Evolutionary conservation across 2,329 filamentous ascomycete species (phyloP), one percentile per base, ranked within the genome.

Genomic region (Domatiomyces globalis): DNA sequence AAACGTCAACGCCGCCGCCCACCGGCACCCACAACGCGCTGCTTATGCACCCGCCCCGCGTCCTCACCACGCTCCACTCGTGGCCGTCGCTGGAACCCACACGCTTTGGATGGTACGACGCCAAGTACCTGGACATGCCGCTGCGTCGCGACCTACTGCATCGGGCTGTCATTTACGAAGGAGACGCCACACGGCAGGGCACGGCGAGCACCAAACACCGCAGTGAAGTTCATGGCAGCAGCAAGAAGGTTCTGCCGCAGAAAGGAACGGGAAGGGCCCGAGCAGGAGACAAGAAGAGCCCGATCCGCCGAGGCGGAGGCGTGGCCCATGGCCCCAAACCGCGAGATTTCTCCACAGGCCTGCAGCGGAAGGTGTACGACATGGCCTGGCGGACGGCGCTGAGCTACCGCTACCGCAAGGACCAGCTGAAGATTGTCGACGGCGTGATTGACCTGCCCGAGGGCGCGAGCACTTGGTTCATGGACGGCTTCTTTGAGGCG

Each of bases 361-460:
- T 98, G 51, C 88, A 84, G 61, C 77, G 78, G 65, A 96, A 96
- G 73, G 80, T 95, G 46, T 98, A 98, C 72, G 89, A 96, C 69
- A 76, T 94, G 61, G 92, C 92, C 8, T 96, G 87, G 87, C 81
- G 92, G 65, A 96, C 85, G 44, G 92, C 92, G 9, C 76, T 98
- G 58, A 92, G 85, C 63, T 94, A 95, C 73, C 81, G 92, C 54
- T 96, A 92, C 70, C 77, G 83, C 58, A 80, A 82, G 59, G 92
- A 89, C 47, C 87, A 96, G 72, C 72, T 98, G 62, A 73, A 95
- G 58, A 80, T 98, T 43, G 82, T 92, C 62, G 83, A 90, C 63
- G 83, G 87, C 63, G 81, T 88, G 57, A 78, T 95, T 56, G 69
- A 76, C 54, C 72, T 80, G 45, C 81, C 84, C 51, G 71, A 77